Percentiles rank a stretch among this genome's conserved stretches.
Conservation (phyloP, 768 basidiomycete species). For the Cystobasidiopsis lactophilus region DNA sequence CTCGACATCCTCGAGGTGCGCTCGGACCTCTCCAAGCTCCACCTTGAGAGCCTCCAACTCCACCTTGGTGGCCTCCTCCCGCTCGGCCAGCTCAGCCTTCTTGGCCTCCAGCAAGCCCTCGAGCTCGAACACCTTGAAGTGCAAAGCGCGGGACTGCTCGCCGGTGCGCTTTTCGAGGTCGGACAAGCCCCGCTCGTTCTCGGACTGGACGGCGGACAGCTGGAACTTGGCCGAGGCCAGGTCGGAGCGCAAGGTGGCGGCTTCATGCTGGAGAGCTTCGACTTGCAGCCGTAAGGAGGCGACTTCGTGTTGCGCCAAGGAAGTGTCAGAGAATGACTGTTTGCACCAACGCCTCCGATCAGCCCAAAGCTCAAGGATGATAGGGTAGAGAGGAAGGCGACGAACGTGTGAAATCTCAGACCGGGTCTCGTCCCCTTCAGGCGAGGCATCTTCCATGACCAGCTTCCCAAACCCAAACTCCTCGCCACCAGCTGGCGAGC, state of each 20-base stretch:
- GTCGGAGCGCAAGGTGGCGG: not conserved
- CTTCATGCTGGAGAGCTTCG: not conserved
- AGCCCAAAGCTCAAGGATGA: no score
- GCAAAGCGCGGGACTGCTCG: conserved; percentile 12
- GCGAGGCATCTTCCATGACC: conserved; percentile 10
- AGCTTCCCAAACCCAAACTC: conserved; percentile 7
- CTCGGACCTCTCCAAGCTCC: conserved; percentile 46
- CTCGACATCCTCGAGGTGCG: conserved; percentile 53
- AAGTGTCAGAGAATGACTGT: not conserved
- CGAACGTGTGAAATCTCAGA: no score
- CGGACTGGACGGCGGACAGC: conserved; percentile 4
- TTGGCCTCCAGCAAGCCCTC: not conserved
- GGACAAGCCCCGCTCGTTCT: conserved; percentile 10
- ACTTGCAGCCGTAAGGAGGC: not conserved
- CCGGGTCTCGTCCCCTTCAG: not conserved
- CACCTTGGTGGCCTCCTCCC: not conserved
- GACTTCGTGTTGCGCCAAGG: not conserved
- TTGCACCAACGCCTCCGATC: no score
- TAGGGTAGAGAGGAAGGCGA: not conserved
- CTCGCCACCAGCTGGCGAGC: not conserved
- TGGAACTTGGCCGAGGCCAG: not conserved
- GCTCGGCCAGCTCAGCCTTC: not conserved
- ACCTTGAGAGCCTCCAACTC: conserved; percentile 12
- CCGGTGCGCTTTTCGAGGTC: conserved; percentile 14
- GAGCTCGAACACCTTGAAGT: not conserved